Percentiles rank a stretch among this genome's conserved stretches.
Evolutionary conservation across 2,329 filamentous ascomycete species (phyloP).

Genomic region (Nothomitra cinnamomea): DNA sequence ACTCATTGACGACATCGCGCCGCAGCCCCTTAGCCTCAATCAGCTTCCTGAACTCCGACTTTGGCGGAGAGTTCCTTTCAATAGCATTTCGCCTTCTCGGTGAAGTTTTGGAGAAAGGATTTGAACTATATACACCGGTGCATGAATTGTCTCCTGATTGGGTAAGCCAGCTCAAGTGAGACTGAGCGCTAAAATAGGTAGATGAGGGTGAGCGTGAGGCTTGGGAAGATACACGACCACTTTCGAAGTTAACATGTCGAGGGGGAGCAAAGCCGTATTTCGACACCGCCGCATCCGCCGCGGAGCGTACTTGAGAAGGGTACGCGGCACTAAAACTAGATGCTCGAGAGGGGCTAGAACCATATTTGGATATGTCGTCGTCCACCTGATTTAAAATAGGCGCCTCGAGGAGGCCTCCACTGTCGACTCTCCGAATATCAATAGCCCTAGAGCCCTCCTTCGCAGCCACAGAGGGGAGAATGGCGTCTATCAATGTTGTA

Average conservation of each 20-base stretch:
- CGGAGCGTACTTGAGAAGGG: not conserved
- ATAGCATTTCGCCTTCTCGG: not conserved
- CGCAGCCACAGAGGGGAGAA: not conserved
- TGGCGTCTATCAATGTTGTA: not conserved
- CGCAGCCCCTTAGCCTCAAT: not conserved
- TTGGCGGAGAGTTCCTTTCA: not conserved
- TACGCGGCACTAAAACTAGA: not conserved
- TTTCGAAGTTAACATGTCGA: not conserved
- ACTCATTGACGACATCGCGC: not conserved
- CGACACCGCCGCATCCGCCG: not conserved
- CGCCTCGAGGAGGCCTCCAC: not conserved
- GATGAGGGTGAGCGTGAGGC: not conserved
- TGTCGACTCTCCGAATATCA: not conserved
- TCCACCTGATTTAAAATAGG: not conserved
- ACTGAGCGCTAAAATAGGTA: not conserved
- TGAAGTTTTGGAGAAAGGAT: too few relatives aligned
- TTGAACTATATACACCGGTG: too few relatives aligned
- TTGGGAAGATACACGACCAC: not conserved
- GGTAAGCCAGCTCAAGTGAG: not conserved
- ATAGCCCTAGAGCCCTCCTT: not conserved
- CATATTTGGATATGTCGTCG: not conserved
- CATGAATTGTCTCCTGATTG: not conserved
- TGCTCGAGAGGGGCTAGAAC: not conserved
- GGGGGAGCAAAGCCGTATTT: not conserved
- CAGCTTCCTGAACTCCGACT: not conserved